phyloP scores from a whole-genome alignment of 2,329 filamentous ascomycete genomes.

The Paecilomyces dactylethromorphus region DNA sequence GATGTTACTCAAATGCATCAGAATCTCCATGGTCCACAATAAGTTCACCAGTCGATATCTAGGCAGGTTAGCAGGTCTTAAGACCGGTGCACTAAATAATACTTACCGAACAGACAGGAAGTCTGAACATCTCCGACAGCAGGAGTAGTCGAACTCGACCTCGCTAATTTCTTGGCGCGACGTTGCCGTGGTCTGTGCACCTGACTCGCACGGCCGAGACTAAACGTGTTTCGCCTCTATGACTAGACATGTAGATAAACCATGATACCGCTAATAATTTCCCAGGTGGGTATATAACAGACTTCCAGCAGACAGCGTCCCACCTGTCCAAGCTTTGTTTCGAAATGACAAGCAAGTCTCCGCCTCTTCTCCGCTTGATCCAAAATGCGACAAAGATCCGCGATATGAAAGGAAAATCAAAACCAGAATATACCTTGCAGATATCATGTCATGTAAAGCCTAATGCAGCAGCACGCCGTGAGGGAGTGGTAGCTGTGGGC shows the following conservation, averaged over 20 bases:
- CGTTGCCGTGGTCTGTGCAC: too few species aligned
- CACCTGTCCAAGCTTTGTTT: neutral
- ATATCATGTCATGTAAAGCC: slow-evolving; percentile 63
- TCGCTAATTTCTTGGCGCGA: too few species aligned
- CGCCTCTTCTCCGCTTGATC: neutral
- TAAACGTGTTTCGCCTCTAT: neutral
- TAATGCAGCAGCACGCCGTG: slow-evolving; percentile 53
- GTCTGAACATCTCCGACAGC: too few species aligned
- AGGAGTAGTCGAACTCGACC: too few species aligned
- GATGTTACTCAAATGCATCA: too few species aligned
- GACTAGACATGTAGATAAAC: neutral
- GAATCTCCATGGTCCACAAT: too few species aligned
- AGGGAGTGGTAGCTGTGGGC: slow-evolving; percentile 54
- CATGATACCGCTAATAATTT: neutral
- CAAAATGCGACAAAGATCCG: neutral
- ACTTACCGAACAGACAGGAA: too few species aligned
- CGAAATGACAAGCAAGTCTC: neutral
- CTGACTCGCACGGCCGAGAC: too few species aligned
- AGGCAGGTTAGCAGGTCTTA: too few species aligned
- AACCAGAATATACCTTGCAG: slow-evolving; percentile 41
- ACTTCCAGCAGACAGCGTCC: neutral
- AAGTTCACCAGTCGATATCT: too few species aligned
- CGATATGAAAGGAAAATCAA: neutral
- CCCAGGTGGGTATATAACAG: neutral
- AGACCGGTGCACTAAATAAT: too few species aligned